phyloP scores from a whole-genome alignment of 2,329 filamentous ascomycete genomes.

The Boeremia lycopersici region DNA sequence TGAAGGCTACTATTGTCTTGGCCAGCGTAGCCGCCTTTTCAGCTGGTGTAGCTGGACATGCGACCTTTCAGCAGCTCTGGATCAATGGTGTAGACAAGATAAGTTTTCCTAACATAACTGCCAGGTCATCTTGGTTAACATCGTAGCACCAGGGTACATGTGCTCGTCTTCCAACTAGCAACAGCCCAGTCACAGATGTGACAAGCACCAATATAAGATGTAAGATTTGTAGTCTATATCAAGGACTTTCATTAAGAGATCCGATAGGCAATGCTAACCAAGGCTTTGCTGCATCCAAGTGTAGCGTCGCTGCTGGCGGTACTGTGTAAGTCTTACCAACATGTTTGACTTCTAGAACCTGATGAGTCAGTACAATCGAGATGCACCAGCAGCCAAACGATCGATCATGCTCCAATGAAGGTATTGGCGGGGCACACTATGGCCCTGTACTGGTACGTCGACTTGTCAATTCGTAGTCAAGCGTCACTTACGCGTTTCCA shows the following conservation, averaged over 20 bases:
- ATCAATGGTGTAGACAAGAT: slow-evolving; percentile 39
- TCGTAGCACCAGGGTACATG: slow-evolving; percentile 25
- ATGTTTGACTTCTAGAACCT: not conserved
- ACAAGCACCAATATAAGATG: slow-evolving; percentile 60
- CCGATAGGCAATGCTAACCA: slow-evolving; percentile 33
- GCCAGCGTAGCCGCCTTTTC: slow-evolving; percentile 22
- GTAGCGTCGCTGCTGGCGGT: slow-evolving; percentile 55
- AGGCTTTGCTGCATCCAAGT: slow-evolving; percentile 47
- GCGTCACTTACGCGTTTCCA: not conserved
- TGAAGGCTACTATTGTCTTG: slow-evolving; percentile 23
- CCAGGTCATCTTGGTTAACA: not conserved
- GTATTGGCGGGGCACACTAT: slow-evolving; percentile 43
- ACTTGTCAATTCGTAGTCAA: not conserved
- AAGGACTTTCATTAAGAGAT: not conserved
- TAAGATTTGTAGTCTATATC: not conserved
- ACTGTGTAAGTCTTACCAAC: slow-evolving; percentile 29
- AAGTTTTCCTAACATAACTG: slow-evolving; percentile 3
- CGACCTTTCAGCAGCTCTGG: slow-evolving; percentile 44
- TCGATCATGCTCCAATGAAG: slow-evolving; percentile 54
- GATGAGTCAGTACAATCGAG: slow-evolving; percentile 35
- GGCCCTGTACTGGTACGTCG: slow-evolving; percentile 59
- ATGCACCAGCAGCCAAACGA: slow-evolving; percentile 60
- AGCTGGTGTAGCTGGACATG: slow-evolving; percentile 26
- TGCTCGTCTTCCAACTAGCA: slow-evolving; percentile 44
- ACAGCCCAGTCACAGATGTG: slow-evolving; percentile 53